Conservation (phyloP, 140 eudicot genomes). For the Flaveria floridana region DNA sequence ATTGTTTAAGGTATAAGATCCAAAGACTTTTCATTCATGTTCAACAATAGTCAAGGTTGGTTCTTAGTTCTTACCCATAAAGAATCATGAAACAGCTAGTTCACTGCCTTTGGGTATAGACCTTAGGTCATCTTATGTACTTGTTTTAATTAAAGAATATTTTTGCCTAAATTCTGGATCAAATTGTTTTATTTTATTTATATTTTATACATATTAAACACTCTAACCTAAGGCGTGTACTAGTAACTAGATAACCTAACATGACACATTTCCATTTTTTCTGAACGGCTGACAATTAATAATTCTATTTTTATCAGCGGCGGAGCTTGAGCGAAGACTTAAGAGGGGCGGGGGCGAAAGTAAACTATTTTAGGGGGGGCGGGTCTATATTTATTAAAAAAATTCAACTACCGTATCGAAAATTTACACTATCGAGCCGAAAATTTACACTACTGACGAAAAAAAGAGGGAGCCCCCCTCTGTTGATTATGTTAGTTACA, state of each 20-base stretch:
- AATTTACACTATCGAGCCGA: no score
- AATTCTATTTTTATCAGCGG: slow-evolving; percentile 4
- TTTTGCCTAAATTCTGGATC: slow-evolving; percentile 34
- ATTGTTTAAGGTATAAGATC: slow-evolving; percentile 35
- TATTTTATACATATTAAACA: neutral
- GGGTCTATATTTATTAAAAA: no score
- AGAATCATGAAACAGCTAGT: slow-evolving; percentile 35
- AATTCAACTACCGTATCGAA: no score
- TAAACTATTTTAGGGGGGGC: no score
- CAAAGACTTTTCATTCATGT: slow-evolving; percentile 38
- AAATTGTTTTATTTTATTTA: slow-evolving; percentile 14
- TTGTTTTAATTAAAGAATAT: slow-evolving; percentile 4
- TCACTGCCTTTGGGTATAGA: slow-evolving; percentile 34
- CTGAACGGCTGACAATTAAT: slow-evolving; percentile 19
- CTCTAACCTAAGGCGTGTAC: slow-evolving; percentile 33
- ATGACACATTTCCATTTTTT: slow-evolving; percentile 2
- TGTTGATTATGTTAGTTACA: no score
- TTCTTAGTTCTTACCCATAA: slow-evolving; percentile 35
- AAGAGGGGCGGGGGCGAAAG: no score
- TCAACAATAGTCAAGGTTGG: slow-evolving; percentile 48
- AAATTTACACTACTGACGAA: no score
- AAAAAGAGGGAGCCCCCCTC: no score
- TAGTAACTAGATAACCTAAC: slow-evolving; percentile 40
- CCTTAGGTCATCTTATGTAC: slow-evolving; percentile 43
- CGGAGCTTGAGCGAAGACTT: no score